Conservation (phyloP, 805 yeast genomes). For the Candida rishiriensis region DNA sequence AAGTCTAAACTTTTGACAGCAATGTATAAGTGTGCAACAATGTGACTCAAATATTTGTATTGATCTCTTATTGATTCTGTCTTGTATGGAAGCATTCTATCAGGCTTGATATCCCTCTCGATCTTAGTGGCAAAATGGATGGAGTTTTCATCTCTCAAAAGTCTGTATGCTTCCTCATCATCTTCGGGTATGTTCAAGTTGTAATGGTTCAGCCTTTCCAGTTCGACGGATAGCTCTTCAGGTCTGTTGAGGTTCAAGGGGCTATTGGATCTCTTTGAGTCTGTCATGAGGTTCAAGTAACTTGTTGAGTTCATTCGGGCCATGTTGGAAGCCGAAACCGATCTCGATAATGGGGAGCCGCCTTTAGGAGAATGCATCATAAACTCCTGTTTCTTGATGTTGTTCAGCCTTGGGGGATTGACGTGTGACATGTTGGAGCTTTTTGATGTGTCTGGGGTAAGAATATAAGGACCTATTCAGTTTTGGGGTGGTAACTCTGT, state of each 20-base stretch:
- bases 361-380: slow-evolving; percentile 17
- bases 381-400: slow-evolving; percentile 1
- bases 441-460: no score
- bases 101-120: slow-evolving; percentile 19
- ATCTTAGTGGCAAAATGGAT: slow-evolving; percentile 21
- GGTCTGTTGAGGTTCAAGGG: not conserved
- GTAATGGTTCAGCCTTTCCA: slow-evolving; percentile 22
- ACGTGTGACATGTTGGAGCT: no score
- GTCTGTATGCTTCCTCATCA: slow-evolving; percentile 27
- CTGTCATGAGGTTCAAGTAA: slow-evolving; percentile 2
- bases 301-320: slow-evolving; percentile 8
- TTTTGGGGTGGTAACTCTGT: no score
- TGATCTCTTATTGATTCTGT: slow-evolving; percentile 66
- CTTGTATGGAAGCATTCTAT: slow-evolving; percentile 57
- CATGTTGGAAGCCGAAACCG: slow-evolving; percentile 20
- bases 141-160: slow-evolving; percentile 20
- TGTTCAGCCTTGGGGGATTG: no score
- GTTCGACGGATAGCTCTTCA: slow-evolving; percentile 15
- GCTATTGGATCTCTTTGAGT: slow-evolving; percentile 2
- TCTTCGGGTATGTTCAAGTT: slow-evolving; percentile 60
- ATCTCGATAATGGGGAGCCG: slow-evolving; percentile 24
- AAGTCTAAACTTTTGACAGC: slow-evolving; percentile 73
- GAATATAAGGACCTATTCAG: no score
- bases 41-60: slow-evolving; percentile 69
- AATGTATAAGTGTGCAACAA: slow-evolving; percentile 73